These are phyloP conservation scores for Oenanthe sinensis DNA, from an alignment of 129 eudicot species.

Conservation along the genomic window DNA sequence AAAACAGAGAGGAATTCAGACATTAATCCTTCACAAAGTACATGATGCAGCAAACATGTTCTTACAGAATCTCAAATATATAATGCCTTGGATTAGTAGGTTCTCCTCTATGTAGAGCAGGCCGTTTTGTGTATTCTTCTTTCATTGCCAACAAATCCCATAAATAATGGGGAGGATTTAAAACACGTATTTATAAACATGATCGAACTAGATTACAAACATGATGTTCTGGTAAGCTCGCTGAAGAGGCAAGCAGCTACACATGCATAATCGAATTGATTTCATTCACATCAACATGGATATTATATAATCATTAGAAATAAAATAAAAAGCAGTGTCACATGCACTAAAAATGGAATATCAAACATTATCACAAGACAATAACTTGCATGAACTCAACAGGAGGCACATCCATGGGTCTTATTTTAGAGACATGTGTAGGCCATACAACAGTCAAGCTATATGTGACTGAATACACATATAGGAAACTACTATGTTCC, in stretches of 20 bases:
- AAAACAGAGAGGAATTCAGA: not conserved
- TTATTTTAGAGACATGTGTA: not conserved
- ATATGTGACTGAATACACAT: not conserved
- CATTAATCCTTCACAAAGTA: not conserved
- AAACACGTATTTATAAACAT: not conserved
- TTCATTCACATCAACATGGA: not conserved
- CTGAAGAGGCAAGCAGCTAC: not conserved
- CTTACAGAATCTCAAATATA: conserved; percentile 97
- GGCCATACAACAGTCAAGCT: not conserved
- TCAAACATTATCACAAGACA: not conserved
- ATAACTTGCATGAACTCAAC: not conserved
- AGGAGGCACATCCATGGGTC: not conserved
- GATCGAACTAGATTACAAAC: not conserved
- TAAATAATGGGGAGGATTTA: not conserved
- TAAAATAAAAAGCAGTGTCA: not conserved
- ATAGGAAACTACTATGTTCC: not conserved
- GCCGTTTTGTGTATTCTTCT: conserved; percentile 79
- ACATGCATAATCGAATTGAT: not conserved
- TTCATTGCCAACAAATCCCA: conserved; percentile 84
- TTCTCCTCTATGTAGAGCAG: conserved; percentile 72
- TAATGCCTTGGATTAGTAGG: conserved; percentile 97
- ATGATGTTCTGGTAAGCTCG: not conserved
- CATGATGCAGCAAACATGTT: not conserved
- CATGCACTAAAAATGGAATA: not conserved
- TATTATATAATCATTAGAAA: not conserved